These are phyloP conservation scores for Microglena sp. DNA, from an alignment of 139 green algal genomes.

Conservation along the genomic window DNA sequence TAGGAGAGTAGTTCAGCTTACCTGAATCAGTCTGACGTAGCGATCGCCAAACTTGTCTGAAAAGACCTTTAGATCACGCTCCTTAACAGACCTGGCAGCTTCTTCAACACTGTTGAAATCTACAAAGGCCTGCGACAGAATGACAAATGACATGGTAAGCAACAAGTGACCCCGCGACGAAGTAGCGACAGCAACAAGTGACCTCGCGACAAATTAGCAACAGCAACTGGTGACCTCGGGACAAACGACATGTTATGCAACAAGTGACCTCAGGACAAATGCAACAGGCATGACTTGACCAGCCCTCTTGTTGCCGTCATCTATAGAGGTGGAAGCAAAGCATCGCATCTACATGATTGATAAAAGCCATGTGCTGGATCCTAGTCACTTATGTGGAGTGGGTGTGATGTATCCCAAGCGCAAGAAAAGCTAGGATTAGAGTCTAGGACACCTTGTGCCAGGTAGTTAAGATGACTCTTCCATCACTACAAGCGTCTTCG, in stretches of 20 bases:
- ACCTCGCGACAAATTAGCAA: not conserved
- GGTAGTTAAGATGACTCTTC: not conserved
- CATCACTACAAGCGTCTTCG: too few species aligned
- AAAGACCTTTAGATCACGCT: constrained; percentile 57
- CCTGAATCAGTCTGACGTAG: constrained; percentile 52
- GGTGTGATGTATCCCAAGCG: not conserved
- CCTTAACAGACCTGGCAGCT: constrained; percentile 39
- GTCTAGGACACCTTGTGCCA: not conserved
- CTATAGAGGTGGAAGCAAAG: too few species aligned
- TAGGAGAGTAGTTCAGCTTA: constrained; percentile 7
- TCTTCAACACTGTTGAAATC: constrained; percentile 60
- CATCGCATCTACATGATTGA: too few species aligned
- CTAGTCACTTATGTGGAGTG: not conserved
- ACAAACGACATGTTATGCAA: not conserved
- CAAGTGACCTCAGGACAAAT: not conserved
- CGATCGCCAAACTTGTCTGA: constrained; percentile 54
- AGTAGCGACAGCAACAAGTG: not conserved
- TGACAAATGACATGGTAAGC: not conserved
- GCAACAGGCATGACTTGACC: not conserved
- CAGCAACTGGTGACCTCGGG: not conserved
- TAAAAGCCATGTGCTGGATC: too few species aligned
- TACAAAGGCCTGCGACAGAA: constrained; percentile 48
- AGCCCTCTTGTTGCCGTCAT: too few species aligned
- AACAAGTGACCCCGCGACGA: not conserved
- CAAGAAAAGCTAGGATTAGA: not conserved